phyloP scores from a whole-genome alignment of 805 yeast species.

The Nakazawaea pomicola region DNA sequence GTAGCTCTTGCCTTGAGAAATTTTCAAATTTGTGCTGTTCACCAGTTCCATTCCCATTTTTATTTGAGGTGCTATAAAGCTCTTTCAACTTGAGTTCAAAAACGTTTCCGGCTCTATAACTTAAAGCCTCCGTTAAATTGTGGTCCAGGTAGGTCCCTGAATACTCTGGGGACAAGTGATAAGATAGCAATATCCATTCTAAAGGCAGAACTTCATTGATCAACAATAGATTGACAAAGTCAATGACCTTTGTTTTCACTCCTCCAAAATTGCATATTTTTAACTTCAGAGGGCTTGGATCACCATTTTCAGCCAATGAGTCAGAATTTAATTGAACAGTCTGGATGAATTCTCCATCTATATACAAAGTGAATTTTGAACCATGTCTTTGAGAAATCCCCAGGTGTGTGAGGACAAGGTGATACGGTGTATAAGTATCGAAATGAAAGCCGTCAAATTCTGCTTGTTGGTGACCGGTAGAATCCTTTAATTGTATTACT shows the following conservation, averaged over 20 bases:
- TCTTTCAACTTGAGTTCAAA: conserved; percentile 11
- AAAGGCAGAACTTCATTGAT: conserved; percentile 30
- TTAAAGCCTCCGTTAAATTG: conserved; percentile 34
- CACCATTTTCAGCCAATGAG: no score
- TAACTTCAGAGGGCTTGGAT: not conserved
- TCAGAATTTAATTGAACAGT: conserved; percentile 15
- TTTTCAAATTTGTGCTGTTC: conserved; percentile 9
- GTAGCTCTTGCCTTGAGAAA: conserved; percentile 11
- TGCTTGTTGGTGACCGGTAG: conserved; percentile 3
- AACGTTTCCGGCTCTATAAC: conserved; percentile 19
- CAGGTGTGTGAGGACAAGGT: conserved; percentile 23
- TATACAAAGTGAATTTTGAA: conserved; percentile 35
- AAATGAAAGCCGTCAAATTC: conserved; percentile 24
- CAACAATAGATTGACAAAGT: conserved; percentile 34
- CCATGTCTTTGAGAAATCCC: conserved; percentile 19
- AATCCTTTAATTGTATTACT: conserved; percentile 9
- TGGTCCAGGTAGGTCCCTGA: conserved; percentile 37
- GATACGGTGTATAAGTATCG: conserved; percentile 21
- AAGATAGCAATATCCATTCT: conserved; percentile 50
- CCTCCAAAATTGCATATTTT: conserved; percentile 14
- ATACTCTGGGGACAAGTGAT: conserved; percentile 45
- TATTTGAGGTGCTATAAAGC: conserved; percentile 16
- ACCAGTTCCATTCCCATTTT: not conserved
- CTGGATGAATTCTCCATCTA: conserved; percentile 44
- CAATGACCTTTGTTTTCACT: conserved; percentile 26